Percentiles rank a stretch among this genome's conserved stretches.
Conservation (phyloP, 73 alveolate species). For the Effrenium voratum region DNA sequence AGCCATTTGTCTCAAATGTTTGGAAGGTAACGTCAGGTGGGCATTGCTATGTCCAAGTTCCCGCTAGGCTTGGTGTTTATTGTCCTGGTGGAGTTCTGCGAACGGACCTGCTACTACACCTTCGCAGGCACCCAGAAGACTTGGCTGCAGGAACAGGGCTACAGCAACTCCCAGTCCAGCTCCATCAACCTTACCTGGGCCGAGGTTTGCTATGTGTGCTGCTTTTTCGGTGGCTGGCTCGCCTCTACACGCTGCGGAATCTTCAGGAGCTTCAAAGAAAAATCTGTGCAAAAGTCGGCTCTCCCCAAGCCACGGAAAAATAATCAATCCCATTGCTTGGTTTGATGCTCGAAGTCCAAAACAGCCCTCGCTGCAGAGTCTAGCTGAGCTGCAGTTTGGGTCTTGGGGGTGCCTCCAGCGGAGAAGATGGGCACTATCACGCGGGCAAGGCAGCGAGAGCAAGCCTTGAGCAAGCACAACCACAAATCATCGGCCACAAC, state of each 20-base stretch:
- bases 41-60: too few species aligned
- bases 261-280: neutral
- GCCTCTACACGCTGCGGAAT: neutral
- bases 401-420: neutral
- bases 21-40: too few species aligned
- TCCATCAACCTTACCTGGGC: neutral
- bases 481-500: too few species aligned
- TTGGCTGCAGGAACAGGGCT: constrained; percentile 69
- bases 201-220: constrained; percentile 7
- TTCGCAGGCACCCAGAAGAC: constrained; percentile 32
- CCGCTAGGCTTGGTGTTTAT: constrained; percentile 19
- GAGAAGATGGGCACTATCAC: neutral
- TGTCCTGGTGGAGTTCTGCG: constrained; percentile 23
- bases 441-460: neutral
- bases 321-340: neutral
- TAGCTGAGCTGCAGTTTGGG: neutral
- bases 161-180: constrained; percentile 36
- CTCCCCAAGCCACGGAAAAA: neutral
- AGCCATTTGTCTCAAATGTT: too few species aligned
- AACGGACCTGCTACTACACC: constrained; percentile 5
- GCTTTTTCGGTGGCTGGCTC: neutral
- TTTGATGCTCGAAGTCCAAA: too few species aligned
- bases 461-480: too few species aligned
- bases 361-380: neutral
- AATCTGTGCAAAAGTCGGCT: neutral